Evolutionary conservation across 495 filamentous ascomycete genomes (phyloP).

Genomic region (Poronia punctata): DNA sequence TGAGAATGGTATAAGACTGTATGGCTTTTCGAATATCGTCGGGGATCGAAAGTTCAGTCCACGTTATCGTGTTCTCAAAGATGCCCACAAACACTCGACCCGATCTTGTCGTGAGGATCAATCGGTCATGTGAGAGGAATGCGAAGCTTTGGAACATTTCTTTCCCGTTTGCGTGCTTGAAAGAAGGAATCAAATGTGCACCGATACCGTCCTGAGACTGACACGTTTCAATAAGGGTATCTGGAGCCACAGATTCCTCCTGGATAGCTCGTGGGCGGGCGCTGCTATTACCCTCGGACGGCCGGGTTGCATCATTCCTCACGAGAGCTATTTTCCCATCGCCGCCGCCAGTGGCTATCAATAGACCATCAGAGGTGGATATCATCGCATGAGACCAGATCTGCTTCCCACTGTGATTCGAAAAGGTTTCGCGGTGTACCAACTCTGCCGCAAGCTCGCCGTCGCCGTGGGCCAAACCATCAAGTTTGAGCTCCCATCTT

Average conservation of each 20-base stretch:
- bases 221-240: conserved; percentile 3
- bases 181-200: background rate
- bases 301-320: background rate
- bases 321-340: conserved; percentile 56
- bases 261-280: background rate
- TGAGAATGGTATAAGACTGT: conserved; percentile 22
- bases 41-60: conserved; percentile 34
- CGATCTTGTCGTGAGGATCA: conserved; percentile 54
- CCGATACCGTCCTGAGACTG: background rate
- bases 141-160: conserved; percentile 56
- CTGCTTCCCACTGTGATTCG: conserved; percentile 77
- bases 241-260: conserved; percentile 2
- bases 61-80: conserved; percentile 22
- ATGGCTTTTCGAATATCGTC: conserved; percentile 21
- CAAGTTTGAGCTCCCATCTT: conserved; percentile 54
- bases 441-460: conserved; percentile 30
- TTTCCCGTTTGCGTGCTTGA: conserved; percentile 24
- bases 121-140: conserved; percentile 50
- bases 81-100: conserved; percentile 52
- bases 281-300: background rate
- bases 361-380: conserved; percentile 15
- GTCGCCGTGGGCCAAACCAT: conserved; percentile 7
- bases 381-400: conserved; percentile 69
- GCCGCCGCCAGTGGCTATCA: conserved; percentile 74
- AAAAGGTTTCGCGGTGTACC: conserved; percentile 42